Evolutionary conservation across 495 filamentous ascomycete genomes (phyloP).

Genomic region (Platismatia glauca): DNA sequence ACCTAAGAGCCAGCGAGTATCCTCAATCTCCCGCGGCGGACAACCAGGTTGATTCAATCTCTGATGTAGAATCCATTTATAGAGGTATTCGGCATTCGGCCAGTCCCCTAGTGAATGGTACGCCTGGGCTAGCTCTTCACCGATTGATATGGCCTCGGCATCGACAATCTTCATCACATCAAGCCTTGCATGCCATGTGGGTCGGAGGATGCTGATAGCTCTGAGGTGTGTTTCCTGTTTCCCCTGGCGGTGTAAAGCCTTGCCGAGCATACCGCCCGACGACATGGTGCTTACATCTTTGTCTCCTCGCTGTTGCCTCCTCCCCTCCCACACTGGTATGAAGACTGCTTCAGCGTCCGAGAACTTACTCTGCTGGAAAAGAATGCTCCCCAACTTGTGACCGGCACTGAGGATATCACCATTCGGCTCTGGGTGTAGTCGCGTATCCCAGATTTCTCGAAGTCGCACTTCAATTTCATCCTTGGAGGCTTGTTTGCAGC

Average conservation of each 20-base stretch:
- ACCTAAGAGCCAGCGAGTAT: not conserved
- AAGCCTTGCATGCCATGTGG: not conserved
- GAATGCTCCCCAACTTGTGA: conserved; percentile 1
- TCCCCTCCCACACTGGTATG: conserved; percentile 5
- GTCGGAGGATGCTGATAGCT: not conserved
- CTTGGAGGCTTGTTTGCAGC: not conserved
- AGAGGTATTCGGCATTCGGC: not conserved
- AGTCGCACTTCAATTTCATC: not conserved
- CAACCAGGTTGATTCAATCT: not conserved
- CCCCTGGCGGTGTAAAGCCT: not conserved
- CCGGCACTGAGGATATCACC: conserved; percentile 4
- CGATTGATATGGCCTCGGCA: not conserved
- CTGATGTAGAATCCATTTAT: conserved; percentile 8
- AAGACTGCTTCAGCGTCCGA: not conserved
- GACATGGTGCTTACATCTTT: not conserved
- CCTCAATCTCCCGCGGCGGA: not conserved
- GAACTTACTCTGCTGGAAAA: not conserved
- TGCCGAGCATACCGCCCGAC: conserved; percentile 1
- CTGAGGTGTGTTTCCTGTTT: not conserved
- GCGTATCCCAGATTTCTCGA: not conserved
- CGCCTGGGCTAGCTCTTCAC: not conserved
- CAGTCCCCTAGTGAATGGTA: not conserved
- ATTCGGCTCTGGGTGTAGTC: not conserved
- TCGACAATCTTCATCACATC: not conserved
- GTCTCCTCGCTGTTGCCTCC: not conserved